phyloP scores from a whole-genome alignment of 345 rosid species.

The Citrus sp. region DNA sequence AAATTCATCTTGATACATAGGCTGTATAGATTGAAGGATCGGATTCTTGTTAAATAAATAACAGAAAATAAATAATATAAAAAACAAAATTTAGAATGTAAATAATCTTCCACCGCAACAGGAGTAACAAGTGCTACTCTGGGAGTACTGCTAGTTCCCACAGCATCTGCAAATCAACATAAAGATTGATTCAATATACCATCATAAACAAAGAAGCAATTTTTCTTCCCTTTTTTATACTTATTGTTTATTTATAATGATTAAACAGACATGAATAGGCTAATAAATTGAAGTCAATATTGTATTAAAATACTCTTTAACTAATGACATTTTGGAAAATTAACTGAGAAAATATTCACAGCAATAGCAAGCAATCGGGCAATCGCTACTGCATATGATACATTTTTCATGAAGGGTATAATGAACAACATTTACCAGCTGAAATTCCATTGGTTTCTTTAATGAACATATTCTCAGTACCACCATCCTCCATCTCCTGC shows the following conservation, averaged over 20 bases:
- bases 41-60: background rate
- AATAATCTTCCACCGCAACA: background rate
- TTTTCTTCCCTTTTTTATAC: background rate
- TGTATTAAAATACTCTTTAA: background rate
- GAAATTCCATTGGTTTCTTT: background rate
- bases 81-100: background rate
- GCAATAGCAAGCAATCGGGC: background rate
- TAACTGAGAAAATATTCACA: too few species aligned
- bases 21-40: background rate
- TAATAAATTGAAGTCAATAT: background rate
- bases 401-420: accelerated
- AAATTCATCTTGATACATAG: background rate
- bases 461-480: background rate
- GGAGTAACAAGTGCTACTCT: background rate
- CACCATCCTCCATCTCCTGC: constrained; percentile 1
- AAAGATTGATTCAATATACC: background rate
- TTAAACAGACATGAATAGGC: background rate
- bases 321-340: background rate
- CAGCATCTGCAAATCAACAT: background rate
- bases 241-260: too few species aligned
- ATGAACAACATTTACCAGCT: background rate
- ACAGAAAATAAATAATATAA: background rate
- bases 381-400: accelerated
- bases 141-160: background rate
- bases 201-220: background rate